Evolutionary conservation across 495 filamentous ascomycete species (phyloP).

Genomic region (Penicillium maclennaniae): DNA sequence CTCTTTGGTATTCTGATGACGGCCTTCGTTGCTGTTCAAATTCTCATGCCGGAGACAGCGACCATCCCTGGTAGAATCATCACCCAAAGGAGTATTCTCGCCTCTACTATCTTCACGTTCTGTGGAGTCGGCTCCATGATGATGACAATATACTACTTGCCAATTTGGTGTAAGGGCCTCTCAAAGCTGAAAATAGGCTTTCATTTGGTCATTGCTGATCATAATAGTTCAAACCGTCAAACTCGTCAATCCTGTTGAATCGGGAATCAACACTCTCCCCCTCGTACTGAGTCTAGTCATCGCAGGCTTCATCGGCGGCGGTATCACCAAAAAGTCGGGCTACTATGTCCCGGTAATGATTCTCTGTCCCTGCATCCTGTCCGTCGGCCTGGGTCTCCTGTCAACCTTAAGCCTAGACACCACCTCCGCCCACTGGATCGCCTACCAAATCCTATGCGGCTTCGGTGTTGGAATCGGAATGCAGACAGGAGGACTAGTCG

Average conservation of each 20-base stretch:
- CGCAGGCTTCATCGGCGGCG: conserved; percentile 8
- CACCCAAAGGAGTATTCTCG: conserved; percentile 46
- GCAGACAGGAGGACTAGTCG: conserved; percentile 31
- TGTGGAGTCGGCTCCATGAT: conserved; percentile 10
- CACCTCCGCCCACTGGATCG: conserved; percentile 25
- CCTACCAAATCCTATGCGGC: conserved; percentile 36
- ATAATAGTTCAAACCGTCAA: conserved; percentile 29
- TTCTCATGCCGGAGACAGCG: conserved; percentile 56
- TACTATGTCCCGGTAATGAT: conserved; percentile 33
- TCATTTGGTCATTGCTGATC: background rate
- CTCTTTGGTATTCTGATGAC: conserved; percentile 52
- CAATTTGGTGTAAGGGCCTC: conserved; percentile 45
- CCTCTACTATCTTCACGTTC: conserved; percentile 20
- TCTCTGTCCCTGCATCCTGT: background rate
- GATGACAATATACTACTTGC: conserved; percentile 54
- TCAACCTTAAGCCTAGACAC: conserved; percentile 24
- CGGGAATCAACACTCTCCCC: conserved; percentile 26
- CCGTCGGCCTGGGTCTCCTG: conserved; percentile 34
- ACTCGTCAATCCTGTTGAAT: conserved; percentile 18
- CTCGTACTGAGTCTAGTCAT: conserved; percentile 22
- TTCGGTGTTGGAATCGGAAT: conserved; percentile 36
- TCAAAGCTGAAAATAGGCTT: background rate
- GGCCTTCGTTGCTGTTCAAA: conserved; percentile 54
- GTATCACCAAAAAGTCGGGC: conserved; percentile 19
- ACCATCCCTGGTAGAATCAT: conserved; percentile 63